A percentile compares a stretch with the other conserved stretches of the same genome.
These are phyloP conservation scores for Solanum corneliomulleri DNA, from an alignment of 257 asterid species.

Conservation along the genomic window DNA sequence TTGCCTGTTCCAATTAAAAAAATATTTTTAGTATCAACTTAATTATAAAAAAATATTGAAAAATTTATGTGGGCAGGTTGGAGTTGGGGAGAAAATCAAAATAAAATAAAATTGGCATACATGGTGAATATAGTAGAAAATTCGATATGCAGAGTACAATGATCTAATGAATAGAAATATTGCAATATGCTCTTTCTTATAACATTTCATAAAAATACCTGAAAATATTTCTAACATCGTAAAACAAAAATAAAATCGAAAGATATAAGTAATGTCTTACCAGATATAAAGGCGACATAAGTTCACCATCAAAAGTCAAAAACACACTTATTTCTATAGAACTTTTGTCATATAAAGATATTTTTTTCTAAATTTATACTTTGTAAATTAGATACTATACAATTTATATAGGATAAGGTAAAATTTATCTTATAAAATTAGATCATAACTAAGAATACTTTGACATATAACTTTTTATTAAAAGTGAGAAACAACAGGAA, in stretches of 20 bases:
- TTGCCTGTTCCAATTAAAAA: constrained; percentile 37
- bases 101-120: too few relatives aligned
- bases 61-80: too few relatives aligned
- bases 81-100: too few relatives aligned
- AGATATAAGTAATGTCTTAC: too few relatives aligned
- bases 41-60: too few relatives aligned
- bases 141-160: too few relatives aligned
- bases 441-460: not conserved
- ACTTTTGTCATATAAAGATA: not conserved
- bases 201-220: not conserved
- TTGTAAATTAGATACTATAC: not conserved
- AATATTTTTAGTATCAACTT: too few relatives aligned
- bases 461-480: not conserved
- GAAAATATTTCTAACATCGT: too few relatives aligned
- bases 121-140: not conserved
- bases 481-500: not conserved
- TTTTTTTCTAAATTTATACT: not conserved
- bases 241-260: too few relatives aligned
- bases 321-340: not conserved
- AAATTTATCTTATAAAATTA: not conserved
- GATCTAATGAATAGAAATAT: too few relatives aligned
- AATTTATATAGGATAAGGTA: not conserved
- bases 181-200: not conserved
- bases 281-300: too few relatives aligned
- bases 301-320: not conserved